A percentile compares a stretch with the other conserved stretches of the same genome.
These are phyloP conservation scores for Kappamyces sp. DNA, from an alignment of 192 early-diverging fungal species.

Conservation along the genomic window DNA sequence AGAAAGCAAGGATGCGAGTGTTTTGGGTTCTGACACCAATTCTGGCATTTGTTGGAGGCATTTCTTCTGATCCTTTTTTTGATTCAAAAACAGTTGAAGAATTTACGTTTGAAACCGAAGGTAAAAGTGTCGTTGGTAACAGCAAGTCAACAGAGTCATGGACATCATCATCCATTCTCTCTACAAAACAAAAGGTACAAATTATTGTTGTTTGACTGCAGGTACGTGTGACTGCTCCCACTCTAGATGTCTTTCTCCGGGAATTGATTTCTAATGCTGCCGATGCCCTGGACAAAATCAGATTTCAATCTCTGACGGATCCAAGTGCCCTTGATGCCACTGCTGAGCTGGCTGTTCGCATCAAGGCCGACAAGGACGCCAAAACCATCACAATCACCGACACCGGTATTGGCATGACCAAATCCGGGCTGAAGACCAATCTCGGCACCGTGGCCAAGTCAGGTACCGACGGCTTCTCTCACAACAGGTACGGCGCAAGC, in stretches of 20 bases:
- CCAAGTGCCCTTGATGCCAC: constrained; percentile 50
- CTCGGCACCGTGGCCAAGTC: constrained; percentile 94
- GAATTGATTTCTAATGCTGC: constrained; percentile 96
- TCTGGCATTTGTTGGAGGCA: too few species aligned
- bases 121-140: constrained; percentile 82
- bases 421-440: constrained; percentile 78
- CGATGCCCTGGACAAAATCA: constrained; percentile 93
- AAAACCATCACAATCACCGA: constrained; percentile 81
- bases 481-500: not conserved
- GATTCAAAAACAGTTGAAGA: constrained; percentile 27
- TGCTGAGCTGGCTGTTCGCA: constrained; percentile 73
- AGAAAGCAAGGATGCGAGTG: too few species aligned
- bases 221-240: constrained; percentile 4
- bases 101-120: constrained; percentile 81
- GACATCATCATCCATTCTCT: constrained; percentile 93
- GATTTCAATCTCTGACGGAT: constrained; percentile 74
- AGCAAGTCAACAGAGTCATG: constrained; percentile 87
- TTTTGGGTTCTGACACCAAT: too few species aligned
- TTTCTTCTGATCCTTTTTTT: too few species aligned
- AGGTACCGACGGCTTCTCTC: not conserved
- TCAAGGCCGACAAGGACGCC: constrained; percentile 65
- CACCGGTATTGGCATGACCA: constrained; percentile 94
- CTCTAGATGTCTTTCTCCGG: constrained; percentile 88
- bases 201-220: not conserved
- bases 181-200: constrained; percentile 71